Evolutionary conservation across 2,329 filamentous ascomycete species (phyloP), one percentile per base, ranked within the genome.

Genomic region (Cercospora brassicicola): DNA sequence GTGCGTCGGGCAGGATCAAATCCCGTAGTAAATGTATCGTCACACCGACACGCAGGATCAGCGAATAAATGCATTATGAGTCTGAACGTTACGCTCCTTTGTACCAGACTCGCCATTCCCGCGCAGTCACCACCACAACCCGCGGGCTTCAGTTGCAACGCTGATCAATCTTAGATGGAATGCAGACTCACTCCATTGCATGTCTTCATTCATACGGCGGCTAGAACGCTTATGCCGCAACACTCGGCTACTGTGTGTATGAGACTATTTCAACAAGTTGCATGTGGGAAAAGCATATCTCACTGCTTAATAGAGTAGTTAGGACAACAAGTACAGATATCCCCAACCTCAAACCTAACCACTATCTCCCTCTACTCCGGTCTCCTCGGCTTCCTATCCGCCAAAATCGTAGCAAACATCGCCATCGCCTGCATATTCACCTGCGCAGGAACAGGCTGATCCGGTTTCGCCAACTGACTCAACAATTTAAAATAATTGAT

Each of bases 401-500:
- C 81, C 7, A 83, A 79, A 66, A 85, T 76, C 6, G 84, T 86
- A 28, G 84, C 83, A 79, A 81, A 86, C 69, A 81, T 75, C 10
- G 78, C 77, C 84, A 86, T 84, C 15, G 83, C 83, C 72, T 81
- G 79, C 67, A 82, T 69, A 71, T 84, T 84, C 62, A 82, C 81
- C 75, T 85, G 82, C 48, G 81, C 81, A 15, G 81, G 83, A 75
- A 86, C 80, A 69, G 78, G 78, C 71, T 80, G 80, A 59, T 83
- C 82, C 15, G 78, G 77, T 65, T 81, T 80, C 26, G 79, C 81
- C 72, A 86, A 74, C 71, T 80, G 78, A 10, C 81, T 79, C 72
- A 87, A 71, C 53, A 86, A 77, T 77, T 84, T 85, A 76, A 88
- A 87, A 72, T 87, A 87, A 67, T 86, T 83, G 69, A 87, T 84